Evolutionary conservation across 2,329 filamentous ascomycete genomes (phyloP).

Genomic region (Aotearoamyces nothofagi): DNA sequence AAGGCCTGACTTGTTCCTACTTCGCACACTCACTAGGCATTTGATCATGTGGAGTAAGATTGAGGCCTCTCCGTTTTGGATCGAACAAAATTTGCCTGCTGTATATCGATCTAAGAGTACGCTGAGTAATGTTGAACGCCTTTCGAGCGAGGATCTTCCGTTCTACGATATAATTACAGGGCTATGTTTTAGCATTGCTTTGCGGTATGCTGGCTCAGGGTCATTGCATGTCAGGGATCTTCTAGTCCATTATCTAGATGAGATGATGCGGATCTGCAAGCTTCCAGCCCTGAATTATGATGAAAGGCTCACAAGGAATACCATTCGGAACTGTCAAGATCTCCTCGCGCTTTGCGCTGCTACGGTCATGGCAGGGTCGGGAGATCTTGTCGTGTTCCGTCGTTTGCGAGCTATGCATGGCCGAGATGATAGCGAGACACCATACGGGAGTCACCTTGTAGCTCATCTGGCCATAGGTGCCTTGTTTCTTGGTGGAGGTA

Average conservation of each 20-base stretch:
- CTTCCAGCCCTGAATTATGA: constrained; percentile 51
- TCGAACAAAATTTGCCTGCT: constrained; percentile 55
- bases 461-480: constrained; percentile 83
- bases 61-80: constrained; percentile 57
- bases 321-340: constrained; percentile 83
- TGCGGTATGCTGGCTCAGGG: constrained; percentile 61
- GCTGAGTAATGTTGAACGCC: constrained; percentile 39
- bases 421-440: constrained; percentile 65
- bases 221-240: constrained; percentile 62
- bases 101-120: constrained; percentile 49
- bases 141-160: constrained; percentile 73
- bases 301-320: constrained; percentile 65
- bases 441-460: constrained; percentile 88
- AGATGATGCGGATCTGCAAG: constrained; percentile 65
- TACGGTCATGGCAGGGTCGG: constrained; percentile 90
- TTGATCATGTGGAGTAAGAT: constrained; percentile 88
- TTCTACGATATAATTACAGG: constrained; percentile 89
- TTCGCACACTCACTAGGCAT: constrained; percentile 79
- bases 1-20: constrained; percentile 77
- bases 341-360: constrained; percentile 68
- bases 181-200: constrained; percentile 65
- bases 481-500: constrained; percentile 84
- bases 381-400: constrained; percentile 73
- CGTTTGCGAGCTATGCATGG: constrained; percentile 80
- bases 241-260: constrained; percentile 69